Conservation (phyloP, 2,329 filamentous ascomycete species). For the Colletotrichum costaricense region DNA sequence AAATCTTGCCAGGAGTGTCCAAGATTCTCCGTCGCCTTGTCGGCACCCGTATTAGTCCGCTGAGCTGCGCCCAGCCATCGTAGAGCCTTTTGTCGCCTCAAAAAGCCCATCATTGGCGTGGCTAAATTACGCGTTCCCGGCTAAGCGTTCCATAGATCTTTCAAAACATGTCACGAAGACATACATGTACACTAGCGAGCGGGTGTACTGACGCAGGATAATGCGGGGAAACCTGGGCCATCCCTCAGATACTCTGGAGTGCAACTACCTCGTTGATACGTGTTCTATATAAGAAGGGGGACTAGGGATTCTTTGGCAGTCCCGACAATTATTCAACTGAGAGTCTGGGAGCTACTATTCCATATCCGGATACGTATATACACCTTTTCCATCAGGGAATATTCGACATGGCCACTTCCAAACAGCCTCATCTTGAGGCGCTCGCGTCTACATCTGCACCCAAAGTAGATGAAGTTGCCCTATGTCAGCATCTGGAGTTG, state of each 20-base stretch:
- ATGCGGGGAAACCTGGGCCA: neutral
- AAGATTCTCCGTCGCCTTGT: neutral
- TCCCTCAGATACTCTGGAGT: neutral
- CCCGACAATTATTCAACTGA: neutral
- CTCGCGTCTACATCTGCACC: neutral
- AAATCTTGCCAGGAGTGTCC: neutral
- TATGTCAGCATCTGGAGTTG: neutral
- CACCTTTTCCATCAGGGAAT: neutral
- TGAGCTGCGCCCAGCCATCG: neutral
- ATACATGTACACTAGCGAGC: neutral
- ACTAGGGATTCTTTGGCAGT: neutral
- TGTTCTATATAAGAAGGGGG: neutral
- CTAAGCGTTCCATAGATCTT: neutral
- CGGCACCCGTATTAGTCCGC: neutral
- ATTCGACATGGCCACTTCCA: neutral
- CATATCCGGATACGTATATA: no score
- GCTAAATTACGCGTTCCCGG: neutral
- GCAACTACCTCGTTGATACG: neutral
- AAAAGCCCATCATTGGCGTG: neutral
- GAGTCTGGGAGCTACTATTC: neutral
- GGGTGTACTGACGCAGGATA: neutral
- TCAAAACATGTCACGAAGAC: neutral
- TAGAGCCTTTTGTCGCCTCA: neutral
- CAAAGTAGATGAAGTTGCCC: neutral
- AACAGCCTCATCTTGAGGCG: neutral